phyloP scores from a whole-genome alignment of 2,329 filamentous ascomycete species.

The Ophiocordyceps polyrhachis-furcata region DNA sequence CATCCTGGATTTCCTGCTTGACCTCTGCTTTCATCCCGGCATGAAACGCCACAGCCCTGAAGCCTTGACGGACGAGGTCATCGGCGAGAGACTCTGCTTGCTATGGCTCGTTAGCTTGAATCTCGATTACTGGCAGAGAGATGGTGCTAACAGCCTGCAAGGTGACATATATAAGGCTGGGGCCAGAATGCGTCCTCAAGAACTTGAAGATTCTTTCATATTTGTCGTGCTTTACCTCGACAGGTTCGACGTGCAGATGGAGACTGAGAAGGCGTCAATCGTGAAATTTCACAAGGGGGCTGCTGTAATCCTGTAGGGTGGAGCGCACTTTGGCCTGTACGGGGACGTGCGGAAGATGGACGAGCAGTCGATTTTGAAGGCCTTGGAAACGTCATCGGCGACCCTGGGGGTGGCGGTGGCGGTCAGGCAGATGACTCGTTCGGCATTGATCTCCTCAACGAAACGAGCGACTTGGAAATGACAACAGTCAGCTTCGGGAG shows the following conservation, averaged over 20 bases:
- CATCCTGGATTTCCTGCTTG: conserved; percentile 29
- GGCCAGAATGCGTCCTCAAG: conserved; percentile 28
- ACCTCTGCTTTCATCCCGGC: conserved; percentile 26
- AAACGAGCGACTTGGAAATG: conserved; percentile 29
- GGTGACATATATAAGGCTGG: conserved; percentile 43
- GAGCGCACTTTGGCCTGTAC: conserved; percentile 31
- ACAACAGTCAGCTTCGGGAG: not conserved
- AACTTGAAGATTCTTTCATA: conserved; percentile 26
- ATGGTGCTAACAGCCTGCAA: conserved; percentile 22
- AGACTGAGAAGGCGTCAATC: conserved; percentile 15
- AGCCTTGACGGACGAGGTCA: conserved; percentile 16
- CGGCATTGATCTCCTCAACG: conserved; percentile 32
- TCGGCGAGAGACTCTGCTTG: conserved; percentile 26
- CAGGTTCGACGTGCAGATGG: conserved; percentile 29
- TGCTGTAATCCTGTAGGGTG: not conserved
- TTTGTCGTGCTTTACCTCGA: conserved; percentile 23
- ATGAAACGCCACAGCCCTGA: conserved; percentile 27
- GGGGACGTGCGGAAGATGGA: conserved; percentile 40
- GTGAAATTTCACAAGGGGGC: not conserved
- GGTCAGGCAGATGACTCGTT: conserved; percentile 40
- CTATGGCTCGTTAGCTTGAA: conserved; percentile 5
- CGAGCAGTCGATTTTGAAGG: conserved; percentile 24
- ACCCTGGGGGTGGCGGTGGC: conserved; percentile 39
- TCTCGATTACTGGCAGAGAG: not conserved
- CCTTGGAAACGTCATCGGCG: conserved; percentile 32